Base-by-base conservation (phyloP, 2,329 filamentous ascomycete species). In the Tolypocladium ophioglossoides region DNA sequence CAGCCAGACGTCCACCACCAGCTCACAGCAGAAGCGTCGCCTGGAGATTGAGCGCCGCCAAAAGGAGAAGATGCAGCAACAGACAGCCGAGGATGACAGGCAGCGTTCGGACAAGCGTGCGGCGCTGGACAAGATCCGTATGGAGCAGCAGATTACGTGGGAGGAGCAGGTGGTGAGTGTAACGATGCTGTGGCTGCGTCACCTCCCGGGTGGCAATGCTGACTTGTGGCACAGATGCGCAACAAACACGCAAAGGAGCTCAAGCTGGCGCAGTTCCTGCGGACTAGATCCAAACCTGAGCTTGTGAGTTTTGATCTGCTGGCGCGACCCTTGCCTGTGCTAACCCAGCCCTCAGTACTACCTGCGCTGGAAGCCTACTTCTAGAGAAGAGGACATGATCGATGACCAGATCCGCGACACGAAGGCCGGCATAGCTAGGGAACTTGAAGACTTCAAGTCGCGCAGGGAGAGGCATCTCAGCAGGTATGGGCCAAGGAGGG, bases 1-100 rank as follows among this genome's bases (percentile, higher is more conserved):
- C 56, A 90, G 86, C 69, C 87, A 92, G 71, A 85, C 80, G 63
- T 48, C 44, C 16, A 79, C 78, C 65, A 80, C 76, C 61, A 77
- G 66, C 73, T 77, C 73, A 60, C 81, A 77, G 74, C 83, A 86
- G 71, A 86, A 80, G 70, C 84, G 82, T 62, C 84, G 88, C 55
- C 80, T 80, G 57, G 91, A 92, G 68, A 91, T 92, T 68, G 91
- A 94, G 73, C 85, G 83, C 70, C 85, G 85, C 61, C 89, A 91
- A 70, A 83, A 87, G 65, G 87, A 87, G 65, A 89, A 85, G 70
- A 78, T 86, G 59, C 83, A 85, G 68, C 77, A 84, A 63, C 87
- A 91, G 68, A 83, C 82, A 60, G 80, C 80, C 58, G 84, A 92
- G 68, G 85, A 87, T 59, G 82, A 85, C 59, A 82, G 83, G 68